Percentiles rank a stretch among this genome's conserved stretches.
Conservation (phyloP, 2,329 filamentous ascomycete species). For the Daldinia eschscholtzii region DNA sequence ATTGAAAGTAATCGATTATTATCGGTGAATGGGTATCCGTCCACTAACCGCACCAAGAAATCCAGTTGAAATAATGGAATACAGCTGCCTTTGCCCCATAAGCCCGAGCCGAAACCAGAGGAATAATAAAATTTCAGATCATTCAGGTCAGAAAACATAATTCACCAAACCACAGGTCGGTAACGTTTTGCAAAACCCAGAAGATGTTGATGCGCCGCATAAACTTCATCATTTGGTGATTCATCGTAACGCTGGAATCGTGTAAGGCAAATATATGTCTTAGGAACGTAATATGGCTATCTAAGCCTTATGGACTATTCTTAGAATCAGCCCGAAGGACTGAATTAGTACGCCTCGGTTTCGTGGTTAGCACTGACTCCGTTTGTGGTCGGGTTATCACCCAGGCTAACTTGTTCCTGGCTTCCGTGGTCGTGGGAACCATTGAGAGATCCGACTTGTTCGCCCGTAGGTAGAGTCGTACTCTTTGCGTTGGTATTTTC, state of each 20-base stretch:
- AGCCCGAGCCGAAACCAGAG: slow-evolving; percentile 13
- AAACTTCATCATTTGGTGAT: slow-evolving; percentile 15
- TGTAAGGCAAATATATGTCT: slow-evolving; percentile 1
- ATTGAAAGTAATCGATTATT: slow-evolving; percentile 14
- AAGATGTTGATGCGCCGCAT: slow-evolving; percentile 10
- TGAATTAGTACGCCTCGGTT: slow-evolving; percentile 18
- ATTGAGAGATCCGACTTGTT: slow-evolving; percentile 21
- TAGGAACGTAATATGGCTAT: slow-evolving; percentile 14
- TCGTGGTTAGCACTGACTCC: slow-evolving; percentile 19
- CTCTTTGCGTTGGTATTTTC: slow-evolving; percentile 27
- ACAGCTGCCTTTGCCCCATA: slow-evolving; percentile 5
- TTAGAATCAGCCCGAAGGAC: slow-evolving; percentile 1
- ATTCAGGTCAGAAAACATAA: slow-evolving; percentile 8
- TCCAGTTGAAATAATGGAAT: slow-evolving; percentile 10
- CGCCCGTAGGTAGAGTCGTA: slow-evolving; percentile 1
- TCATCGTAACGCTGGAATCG: slow-evolving; percentile 4
- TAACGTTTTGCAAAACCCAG: slow-evolving; percentile 3
- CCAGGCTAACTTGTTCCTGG: slow-evolving; percentile 9
- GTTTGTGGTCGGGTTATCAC: slow-evolving; percentile 15
- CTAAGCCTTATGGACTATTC: neutral
- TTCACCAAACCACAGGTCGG: neutral
- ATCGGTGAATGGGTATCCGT: slow-evolving; percentile 17
- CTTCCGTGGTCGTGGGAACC: slow-evolving; percentile 12
- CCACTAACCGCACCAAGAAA: slow-evolving; percentile 34
- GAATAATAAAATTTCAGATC: slow-evolving; percentile 18